Percentiles rank a stretch among this genome's conserved stretches.
Evolutionary conservation across 2,329 filamentous ascomycete species (phyloP).

Genomic region (Neofusicoccum parvum): DNA sequence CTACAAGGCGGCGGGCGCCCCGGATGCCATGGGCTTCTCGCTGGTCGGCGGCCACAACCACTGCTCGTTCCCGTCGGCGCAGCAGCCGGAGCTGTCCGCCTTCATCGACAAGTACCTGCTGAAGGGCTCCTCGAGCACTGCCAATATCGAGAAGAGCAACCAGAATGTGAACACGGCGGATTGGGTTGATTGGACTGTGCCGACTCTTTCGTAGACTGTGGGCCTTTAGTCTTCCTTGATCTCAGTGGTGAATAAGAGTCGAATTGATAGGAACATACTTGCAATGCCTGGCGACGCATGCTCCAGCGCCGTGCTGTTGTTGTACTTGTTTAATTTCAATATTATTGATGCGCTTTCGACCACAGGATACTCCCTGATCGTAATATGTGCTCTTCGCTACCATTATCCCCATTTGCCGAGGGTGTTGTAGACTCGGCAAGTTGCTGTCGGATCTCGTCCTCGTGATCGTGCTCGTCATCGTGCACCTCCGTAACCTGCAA

Average conservation of each 20-base stretch:
- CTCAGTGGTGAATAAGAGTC: too few relatives aligned
- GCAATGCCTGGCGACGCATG: too few relatives aligned
- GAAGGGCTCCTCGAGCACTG: slow-evolving; percentile 32
- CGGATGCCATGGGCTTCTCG: slow-evolving; percentile 61
- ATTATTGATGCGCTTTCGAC: background rate
- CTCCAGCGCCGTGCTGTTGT: too few relatives aligned
- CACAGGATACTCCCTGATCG: background rate
- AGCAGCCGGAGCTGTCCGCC: slow-evolving; percentile 52
- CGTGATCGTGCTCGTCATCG: background rate
- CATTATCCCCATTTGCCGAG: background rate
- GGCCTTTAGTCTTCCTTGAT: too few relatives aligned
- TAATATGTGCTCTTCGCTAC: slow-evolving; percentile 1
- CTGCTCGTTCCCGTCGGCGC: slow-evolving; percentile 57
- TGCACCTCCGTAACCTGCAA: background rate
- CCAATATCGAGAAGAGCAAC: slow-evolving; percentile 37
- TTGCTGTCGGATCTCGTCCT: background rate
- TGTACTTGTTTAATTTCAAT: background rate
- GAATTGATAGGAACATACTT: too few relatives aligned
- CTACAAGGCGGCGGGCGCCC: slow-evolving; percentile 57
- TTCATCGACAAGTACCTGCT: slow-evolving; percentile 61
- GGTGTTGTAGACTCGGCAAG: background rate
- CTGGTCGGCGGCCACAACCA: slow-evolving; percentile 58
- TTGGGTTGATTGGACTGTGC: slow-evolving; percentile 42
- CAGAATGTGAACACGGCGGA: slow-evolving; percentile 31
- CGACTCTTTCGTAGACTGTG: slow-evolving; percentile 29